Base-by-base conservation (phyloP, 2,329 filamentous ascomycete species). In the Parasarocladium wereldwijsianum region DNA sequence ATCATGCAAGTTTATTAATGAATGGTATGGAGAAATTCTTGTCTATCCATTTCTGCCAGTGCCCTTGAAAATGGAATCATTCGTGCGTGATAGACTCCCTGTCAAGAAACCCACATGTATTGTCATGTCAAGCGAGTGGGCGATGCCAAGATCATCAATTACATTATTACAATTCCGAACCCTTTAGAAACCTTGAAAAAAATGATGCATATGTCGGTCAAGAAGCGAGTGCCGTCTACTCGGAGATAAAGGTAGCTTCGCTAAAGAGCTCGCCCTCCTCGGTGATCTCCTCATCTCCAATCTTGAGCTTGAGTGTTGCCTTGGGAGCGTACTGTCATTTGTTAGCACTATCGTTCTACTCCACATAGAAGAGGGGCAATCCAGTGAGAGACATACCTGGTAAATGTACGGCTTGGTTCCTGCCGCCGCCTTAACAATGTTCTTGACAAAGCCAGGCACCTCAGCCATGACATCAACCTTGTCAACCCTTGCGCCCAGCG, bases 381-480 rank as follows among this genome's bases (percentile, higher is more conserved):
- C 7, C 17, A 19, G 19, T 6, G 12, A 8, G 21, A 28, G 17
- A 51, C 66, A 40, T 54, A 86, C 83, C 67, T 93, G 90, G 58
- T 94, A 98, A 44, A 98, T 96, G 54, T 94, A 98, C 5, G 90
- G 90, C 62, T 85, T 90, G 17, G 90, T 93, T 38, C 90, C 90
- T 4, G 78, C 84, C 9, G 87, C 83, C 39, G 71, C 77, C 24
- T 82, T 82, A 16, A 93, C 85, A 49, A 98, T 84, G 43, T 76
- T 76, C 70, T 98, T 98, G 53, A 98, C 77, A 45, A 98, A 93
- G 17, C 79, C 83, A 3, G 90, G 90, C 20, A 98, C 80, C 55
- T 98, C 86, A 15, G 81, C 84, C 84, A 98, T 92, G 44, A 98
- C 78, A 56, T 98, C 90, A 39, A 98, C 75, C 22, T 50, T 46